Base-by-base conservation (phyloP, 345 rosid genomes). In the Populus ilicifolia region DNA sequence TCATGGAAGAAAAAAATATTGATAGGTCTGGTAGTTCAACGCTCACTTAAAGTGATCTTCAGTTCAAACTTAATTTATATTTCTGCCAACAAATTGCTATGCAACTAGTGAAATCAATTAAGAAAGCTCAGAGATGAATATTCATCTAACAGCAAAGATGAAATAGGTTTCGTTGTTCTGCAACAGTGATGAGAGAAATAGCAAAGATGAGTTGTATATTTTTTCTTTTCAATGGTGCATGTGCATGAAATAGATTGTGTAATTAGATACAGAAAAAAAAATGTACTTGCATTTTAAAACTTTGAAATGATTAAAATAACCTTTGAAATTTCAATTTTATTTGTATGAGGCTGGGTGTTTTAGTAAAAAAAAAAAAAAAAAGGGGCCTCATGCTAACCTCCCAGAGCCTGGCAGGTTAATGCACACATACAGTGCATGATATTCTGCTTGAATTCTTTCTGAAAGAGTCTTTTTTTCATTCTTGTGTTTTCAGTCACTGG, bases 401-500 rank as follows among this genome's bases (percentile, higher is more conserved):
- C 64, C 29, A 23, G n/a, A 23, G 64, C 23, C 23, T 59, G 5
- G 29, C 64, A 59, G 29, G 29, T 59, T 10, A 59, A 59, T 23
- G 29, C 64, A 59, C 13, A 10, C 62, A 48, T 50, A 18, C 39
- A n/a, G 68, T 67, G 39, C 23, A 35, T 48, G 18, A 63, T 72
- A 11, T 69, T 76, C 33, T 46, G 54, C 71, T 78, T 56, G 74
- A 73, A 41, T 80, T 38, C 70, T 75, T 69, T 79, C 86, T 84
- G 46, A 84, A 68, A 71, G 74, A 36, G 72, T 77, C 71, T 20
- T 74, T 83, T 73, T 82, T 72, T 84, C 69, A n/a, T 62, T 78
- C 76, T 69, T 85, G 52, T 75, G 64, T 88, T 86, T 82, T 70
- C 87, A 95, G 99, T 96, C 98, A 12, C 98, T 96, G 81, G 91